phyloP scores from a whole-genome alignment of 2,329 filamentous ascomycete species.

The Penicillium thymicola region DNA sequence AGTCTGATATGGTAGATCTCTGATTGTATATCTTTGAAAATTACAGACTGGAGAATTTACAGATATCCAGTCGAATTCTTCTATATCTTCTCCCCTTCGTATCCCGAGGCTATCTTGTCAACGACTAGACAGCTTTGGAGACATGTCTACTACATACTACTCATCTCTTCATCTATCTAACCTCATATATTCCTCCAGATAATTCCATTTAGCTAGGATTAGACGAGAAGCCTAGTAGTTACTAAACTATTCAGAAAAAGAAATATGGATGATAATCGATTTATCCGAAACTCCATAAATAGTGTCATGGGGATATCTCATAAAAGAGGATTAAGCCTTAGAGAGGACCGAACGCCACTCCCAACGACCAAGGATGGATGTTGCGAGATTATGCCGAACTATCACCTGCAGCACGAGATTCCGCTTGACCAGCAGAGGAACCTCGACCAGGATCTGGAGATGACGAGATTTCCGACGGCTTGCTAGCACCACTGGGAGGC shows the following conservation, averaged over 20 bases:
- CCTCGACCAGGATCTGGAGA: constrained; percentile 11
- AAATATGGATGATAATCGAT: neutral
- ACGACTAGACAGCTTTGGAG: neutral
- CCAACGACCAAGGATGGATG: neutral
- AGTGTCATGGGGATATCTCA: neutral
- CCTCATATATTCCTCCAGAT: neutral
- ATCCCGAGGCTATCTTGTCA: no score
- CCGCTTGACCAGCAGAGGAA: neutral
- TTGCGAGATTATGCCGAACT: neutral
- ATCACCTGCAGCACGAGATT: neutral
- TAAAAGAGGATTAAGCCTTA: neutral
- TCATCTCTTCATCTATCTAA: neutral
- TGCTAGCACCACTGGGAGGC: neutral
- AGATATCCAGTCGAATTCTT: neutral
- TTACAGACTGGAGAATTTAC: neutral
- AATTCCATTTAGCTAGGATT: no score
- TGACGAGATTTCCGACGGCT: constrained; percentile 7
- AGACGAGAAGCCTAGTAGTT: neutral
- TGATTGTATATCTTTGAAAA: neutral
- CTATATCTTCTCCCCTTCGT: no score
- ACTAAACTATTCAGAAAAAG: neutral
- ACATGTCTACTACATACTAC: no score
- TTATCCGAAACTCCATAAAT: neutral
- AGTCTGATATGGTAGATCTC: neutral
- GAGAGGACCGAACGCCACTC: neutral